Evolutionary conservation across 805 yeast genomes (phyloP), one percentile per base, ranked within the genome.

Genomic region (Wickerhamia fluorescens): DNA sequence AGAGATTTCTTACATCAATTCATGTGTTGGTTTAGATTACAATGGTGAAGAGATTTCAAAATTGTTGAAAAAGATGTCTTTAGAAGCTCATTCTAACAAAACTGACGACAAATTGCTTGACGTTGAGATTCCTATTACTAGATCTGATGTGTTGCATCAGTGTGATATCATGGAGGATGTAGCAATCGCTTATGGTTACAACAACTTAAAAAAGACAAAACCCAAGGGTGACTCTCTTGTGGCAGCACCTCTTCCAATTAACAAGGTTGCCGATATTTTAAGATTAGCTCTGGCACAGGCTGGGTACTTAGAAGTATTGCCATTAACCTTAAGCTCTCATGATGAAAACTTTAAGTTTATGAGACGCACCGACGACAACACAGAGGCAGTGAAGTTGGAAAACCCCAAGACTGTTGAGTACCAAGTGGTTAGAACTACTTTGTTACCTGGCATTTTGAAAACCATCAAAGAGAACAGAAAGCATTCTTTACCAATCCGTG

Each of bases 131-230:
- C 99, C 99, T 39, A 79, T 85, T 48, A 92, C 98, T 21, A 82
- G 99, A 67, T 78, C 97, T 7, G 99, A 92, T 59, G 73, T 92
- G 38, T 69, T 92, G 49, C 99, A 92, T 59, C 94, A 86, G 55
- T 89, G 97, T 70, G 99, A 92, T 61, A 79, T 92, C 42, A 84
- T 92, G 94, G 99, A 92, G 61, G 99, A 92, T 58, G 95, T 89
- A 27, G 98, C 96, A 27, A 81, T 92, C 51, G 94, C 86, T 17
- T 92, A 86, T 53, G 99, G 98, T 34, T 92, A 81, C 69, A 82
- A 88, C 62, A 86, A 84, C 53, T 70, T 92, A 50, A 73, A 71
- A 39, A 85, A 79, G 61, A 77, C 92, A 29, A 73, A 73, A 41
- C 85, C 92, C 49, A 72, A 86, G 41, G 70, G 85, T 18, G 78